These are phyloP conservation scores for Pterocarpus santalinus DNA, from an alignment of 306 rosid genomes.

Conservation along the genomic window DNA sequence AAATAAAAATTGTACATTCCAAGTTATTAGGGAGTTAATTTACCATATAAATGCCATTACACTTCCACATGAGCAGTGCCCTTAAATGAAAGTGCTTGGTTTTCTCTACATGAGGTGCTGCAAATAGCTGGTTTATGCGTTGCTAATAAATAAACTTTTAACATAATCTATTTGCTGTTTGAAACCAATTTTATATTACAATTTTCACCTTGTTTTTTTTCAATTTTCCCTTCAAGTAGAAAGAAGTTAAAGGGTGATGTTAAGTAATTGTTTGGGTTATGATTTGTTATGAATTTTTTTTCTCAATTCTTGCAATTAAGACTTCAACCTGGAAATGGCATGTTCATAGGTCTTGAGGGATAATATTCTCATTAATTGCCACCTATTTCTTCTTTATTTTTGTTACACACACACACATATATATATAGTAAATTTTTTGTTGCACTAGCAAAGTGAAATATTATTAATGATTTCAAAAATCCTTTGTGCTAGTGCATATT, in stretches of 20 bases:
- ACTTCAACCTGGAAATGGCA: constrained; percentile 31
- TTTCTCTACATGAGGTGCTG: constrained; percentile 11
- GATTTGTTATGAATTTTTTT: neutral
- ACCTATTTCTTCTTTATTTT: constrained; percentile 12
- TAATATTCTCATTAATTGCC: constrained; percentile 22
- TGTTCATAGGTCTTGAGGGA: constrained; percentile 14
- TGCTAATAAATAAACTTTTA: neutral
- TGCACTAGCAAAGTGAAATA: constrained; percentile 22
- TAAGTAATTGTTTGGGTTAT: constrained; percentile 15
- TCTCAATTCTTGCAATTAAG: constrained; percentile 14
- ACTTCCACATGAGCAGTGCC: neutral
- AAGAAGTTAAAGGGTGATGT: constrained; percentile 13
- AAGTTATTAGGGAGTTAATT: constrained; percentile 27
- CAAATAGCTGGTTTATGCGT: constrained; percentile 13
- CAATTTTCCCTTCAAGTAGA: neutral
- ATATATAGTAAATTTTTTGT: constrained; percentile 4
- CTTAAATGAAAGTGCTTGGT: neutral
- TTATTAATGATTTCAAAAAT: constrained; percentile 36
- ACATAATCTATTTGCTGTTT: neutral
- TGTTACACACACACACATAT: neutral
- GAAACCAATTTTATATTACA: neutral
- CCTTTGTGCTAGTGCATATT: constrained; percentile 30
- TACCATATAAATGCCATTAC: constrained; percentile 20
- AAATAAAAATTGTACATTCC: too few species aligned
- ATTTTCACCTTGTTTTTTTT: neutral